A percentile compares a stretch with the other conserved stretches of the same genome.
Conservation (phyloP, 139 green algal species). For the Coccomyxa sp. region DNA sequence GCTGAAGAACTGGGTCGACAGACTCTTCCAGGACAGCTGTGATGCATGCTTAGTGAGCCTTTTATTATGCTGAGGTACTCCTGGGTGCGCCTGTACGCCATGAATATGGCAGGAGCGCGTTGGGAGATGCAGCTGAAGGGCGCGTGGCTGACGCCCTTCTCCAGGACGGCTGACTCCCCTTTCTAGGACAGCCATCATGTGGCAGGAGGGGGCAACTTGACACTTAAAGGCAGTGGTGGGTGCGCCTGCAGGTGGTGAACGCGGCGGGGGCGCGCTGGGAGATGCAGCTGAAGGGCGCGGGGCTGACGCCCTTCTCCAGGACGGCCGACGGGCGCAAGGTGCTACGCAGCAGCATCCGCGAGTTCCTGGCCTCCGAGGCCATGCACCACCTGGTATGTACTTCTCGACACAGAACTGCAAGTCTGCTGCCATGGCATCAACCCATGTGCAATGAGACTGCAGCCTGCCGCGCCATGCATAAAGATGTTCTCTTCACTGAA, state of each 20-base stretch:
- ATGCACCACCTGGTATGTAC: conserved; percentile 25
- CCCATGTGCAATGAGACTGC: background rate
- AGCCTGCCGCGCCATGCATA: background rate
- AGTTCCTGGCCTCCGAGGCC: conserved; percentile 84
- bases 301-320: conserved; percentile 83
- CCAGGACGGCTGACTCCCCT: conserved; percentile 34
- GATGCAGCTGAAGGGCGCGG: conserved; percentile 84
- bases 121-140: conserved; percentile 91
- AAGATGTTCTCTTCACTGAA: too few species aligned
- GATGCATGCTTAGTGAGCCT: too few species aligned
- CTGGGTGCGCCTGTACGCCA: conserved; percentile 24
- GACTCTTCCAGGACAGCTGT: background rate
- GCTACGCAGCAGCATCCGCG: conserved; percentile 73
- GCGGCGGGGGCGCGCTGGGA: conserved; percentile 53
- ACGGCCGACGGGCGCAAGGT: conserved; percentile 83
- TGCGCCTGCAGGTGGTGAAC: conserved; percentile 42
- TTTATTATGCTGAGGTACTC: too few species aligned
- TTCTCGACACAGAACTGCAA: background rate
- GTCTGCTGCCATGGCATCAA: background rate
- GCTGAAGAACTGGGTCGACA: too few species aligned
- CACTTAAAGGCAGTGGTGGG: background rate
- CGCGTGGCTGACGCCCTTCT: conserved; percentile 82
- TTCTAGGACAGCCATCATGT: background rate
- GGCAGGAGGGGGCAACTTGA: too few species aligned
- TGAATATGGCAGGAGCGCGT: conserved; percentile 36